These are phyloP conservation scores for Prunus kanzakura DNA, from an alignment of 306 rosid species.

Conservation along the genomic window DNA sequence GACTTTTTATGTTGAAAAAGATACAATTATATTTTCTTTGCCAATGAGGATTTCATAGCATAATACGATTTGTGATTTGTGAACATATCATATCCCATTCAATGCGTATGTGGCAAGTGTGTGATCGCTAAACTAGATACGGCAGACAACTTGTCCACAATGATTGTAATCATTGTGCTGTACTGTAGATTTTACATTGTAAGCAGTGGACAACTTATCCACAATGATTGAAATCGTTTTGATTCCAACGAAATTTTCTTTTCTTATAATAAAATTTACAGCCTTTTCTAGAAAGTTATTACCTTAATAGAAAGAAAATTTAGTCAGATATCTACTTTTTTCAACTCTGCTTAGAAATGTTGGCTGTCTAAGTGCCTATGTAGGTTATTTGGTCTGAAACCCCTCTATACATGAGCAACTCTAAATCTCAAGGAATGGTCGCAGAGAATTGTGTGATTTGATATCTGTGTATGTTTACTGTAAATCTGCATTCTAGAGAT, in stretches of 20 bases:
- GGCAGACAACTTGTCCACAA: background rate
- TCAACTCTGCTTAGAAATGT: background rate
- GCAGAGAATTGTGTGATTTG: background rate
- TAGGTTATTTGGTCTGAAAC: conserved; percentile 2
- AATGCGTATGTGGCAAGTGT: background rate
- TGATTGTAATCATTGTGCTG: background rate
- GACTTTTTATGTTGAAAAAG: too few species aligned
- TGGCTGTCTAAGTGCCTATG: background rate
- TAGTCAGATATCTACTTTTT: background rate
- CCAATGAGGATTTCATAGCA: background rate
- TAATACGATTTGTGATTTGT: background rate
- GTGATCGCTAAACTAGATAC: background rate
- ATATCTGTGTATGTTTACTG: background rate
- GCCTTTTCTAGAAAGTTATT: background rate
- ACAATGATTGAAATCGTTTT: background rate
- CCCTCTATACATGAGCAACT: background rate
- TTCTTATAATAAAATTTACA: background rate
- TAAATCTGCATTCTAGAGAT: background rate
- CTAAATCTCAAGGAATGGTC: background rate
- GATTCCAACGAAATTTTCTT: too few species aligned
- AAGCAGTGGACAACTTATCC: background rate
- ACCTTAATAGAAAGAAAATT: background rate
- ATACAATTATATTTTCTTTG: background rate
- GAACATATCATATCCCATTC: background rate
- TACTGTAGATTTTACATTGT: background rate